A percentile compares a stretch with the other conserved stretches of the same genome.
Evolutionary conservation across 495 filamentous ascomycete species (phyloP).

Genomic region (Glutinoglossum americanum): DNA sequence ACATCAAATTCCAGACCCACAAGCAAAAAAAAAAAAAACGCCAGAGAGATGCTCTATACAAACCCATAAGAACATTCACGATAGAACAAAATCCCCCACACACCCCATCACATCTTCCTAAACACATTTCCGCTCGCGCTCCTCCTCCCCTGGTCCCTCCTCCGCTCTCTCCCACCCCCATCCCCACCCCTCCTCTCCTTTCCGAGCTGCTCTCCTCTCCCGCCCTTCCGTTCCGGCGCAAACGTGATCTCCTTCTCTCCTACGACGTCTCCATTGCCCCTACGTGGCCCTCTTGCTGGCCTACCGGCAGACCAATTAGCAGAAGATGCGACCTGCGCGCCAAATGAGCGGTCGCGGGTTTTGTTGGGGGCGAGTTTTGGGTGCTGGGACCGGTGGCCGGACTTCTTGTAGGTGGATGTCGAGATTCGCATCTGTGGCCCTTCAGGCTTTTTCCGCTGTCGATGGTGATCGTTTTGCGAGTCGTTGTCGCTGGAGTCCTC

Average conservation of each 20-base stretch:
- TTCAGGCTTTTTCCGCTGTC: conserved; percentile 11
- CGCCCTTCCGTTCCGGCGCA: conserved; percentile 27
- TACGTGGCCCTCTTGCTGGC: conserved; percentile 15
- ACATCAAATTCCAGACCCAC: too few species aligned
- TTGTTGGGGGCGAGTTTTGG: conserved; percentile 36
- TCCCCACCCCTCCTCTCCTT: conserved; percentile 11
- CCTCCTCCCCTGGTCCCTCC: conserved; percentile 30
- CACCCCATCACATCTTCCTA: too few species aligned
- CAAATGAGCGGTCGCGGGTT: conserved; percentile 39
- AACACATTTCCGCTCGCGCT: conserved; percentile 60
- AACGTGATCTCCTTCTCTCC: conserved; percentile 82
- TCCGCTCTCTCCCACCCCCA: conserved; percentile 11
- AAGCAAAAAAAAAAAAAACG: too few species aligned
- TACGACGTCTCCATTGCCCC: conserved; percentile 27
- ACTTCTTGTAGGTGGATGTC: conserved; percentile 33
- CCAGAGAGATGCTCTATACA: too few species aligned
- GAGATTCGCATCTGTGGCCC: conserved; percentile 41
- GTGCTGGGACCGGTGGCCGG: conserved; percentile 27
- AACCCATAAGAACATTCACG: too few species aligned
- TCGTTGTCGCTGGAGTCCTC: conserved; percentile 15
- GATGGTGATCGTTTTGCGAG: conserved; percentile 11
- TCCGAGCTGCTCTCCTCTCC: conserved; percentile 1
- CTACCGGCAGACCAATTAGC: conserved; percentile 17
- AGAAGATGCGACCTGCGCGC: conserved; percentile 31
- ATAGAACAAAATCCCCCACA: too few species aligned